Conservation (phyloP, 2,329 filamentous ascomycete genomes). For the Trichoderma pleuroti region DNA sequence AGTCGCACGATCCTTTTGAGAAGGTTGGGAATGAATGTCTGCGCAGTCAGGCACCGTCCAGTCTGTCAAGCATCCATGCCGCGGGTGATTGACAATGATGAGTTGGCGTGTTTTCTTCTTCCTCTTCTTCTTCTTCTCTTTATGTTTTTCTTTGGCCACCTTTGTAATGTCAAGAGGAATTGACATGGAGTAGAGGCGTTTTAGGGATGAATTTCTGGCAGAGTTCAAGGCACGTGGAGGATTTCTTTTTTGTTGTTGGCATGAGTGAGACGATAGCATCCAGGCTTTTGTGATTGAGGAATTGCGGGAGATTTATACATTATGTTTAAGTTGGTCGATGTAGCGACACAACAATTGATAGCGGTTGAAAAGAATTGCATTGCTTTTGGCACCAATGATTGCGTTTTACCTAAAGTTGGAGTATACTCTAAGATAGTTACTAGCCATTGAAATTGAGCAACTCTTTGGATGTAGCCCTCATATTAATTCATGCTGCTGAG, state of each 20-base stretch:
- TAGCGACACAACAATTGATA: not conserved
- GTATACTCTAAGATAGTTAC: not conserved
- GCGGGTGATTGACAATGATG: not conserved
- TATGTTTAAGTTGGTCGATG: not conserved
- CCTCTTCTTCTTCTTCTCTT: not conserved
- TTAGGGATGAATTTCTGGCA: constrained; percentile 10
- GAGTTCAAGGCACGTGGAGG: constrained; percentile 12
- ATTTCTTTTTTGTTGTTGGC: not conserved
- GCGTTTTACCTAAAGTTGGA: not conserved
- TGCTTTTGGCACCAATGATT: not conserved
- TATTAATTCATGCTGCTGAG: not conserved
- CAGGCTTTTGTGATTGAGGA: constrained; percentile 1
- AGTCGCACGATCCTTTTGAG: constrained; percentile 3
- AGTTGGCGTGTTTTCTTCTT: not conserved
- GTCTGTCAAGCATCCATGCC: not conserved
- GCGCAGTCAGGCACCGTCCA: not conserved
- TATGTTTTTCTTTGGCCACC: not conserved
- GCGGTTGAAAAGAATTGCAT: not conserved
- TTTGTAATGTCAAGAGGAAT: constrained; percentile 13
- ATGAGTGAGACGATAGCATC: constrained; percentile 12
- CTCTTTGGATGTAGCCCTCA: not conserved
- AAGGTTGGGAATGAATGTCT: constrained; percentile 7
- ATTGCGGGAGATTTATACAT: not conserved
- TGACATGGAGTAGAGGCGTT: constrained; percentile 22
- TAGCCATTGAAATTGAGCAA: not conserved